phyloP scores from a whole-genome alignment of 352 stramenopile genomes.

The Pythium aquatile region DNA sequence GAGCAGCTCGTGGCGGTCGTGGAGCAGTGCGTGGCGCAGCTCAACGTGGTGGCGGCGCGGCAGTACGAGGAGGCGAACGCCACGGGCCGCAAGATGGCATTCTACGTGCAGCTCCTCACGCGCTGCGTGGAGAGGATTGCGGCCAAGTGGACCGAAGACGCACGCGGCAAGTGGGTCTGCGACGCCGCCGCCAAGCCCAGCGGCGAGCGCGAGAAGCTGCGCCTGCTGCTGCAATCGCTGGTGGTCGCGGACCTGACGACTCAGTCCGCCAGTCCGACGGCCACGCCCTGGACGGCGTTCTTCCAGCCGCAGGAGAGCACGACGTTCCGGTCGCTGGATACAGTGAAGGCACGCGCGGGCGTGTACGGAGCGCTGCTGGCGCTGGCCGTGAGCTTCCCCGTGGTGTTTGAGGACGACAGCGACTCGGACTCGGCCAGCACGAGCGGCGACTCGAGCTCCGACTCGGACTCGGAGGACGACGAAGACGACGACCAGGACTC shows the following conservation, averaged over 20 bases:
- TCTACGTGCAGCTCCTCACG: constrained; percentile 35
- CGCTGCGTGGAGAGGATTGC: constrained; percentile 15
- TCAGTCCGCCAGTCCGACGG: constrained; percentile 9
- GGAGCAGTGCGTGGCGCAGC: constrained; percentile 32
- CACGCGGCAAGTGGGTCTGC: constrained; percentile 40
- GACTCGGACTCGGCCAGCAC: constrained; percentile 27
- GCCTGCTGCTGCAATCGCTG: constrained; percentile 43
- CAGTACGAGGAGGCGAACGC: constrained; percentile 36
- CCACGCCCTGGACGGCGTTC: constrained; percentile 46
- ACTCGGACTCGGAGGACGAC: constrained; percentile 28
- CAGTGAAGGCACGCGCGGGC: constrained; percentile 47
- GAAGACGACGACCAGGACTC: constrained; percentile 12
- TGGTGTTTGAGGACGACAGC: constrained; percentile 36
- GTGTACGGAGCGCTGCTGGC: constrained; percentile 44
- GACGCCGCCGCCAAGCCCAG: constrained; percentile 12
- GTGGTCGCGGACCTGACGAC: constrained; percentile 34
- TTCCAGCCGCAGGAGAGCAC: constrained; percentile 42
- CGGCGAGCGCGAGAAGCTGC: constrained; percentile 40
- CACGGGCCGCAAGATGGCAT: constrained; percentile 38
- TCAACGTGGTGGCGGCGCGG: constrained; percentile 40
- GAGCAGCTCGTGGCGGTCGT: constrained; percentile 10
- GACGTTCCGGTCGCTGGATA: constrained; percentile 30
- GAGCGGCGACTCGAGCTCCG: constrained; percentile 41
- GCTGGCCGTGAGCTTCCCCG: constrained; percentile 53
- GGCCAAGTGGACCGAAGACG: constrained; percentile 17